phyloP scores from a whole-genome alignment of 2,329 filamentous ascomycete species.

The Diplodia mutila region DNA sequence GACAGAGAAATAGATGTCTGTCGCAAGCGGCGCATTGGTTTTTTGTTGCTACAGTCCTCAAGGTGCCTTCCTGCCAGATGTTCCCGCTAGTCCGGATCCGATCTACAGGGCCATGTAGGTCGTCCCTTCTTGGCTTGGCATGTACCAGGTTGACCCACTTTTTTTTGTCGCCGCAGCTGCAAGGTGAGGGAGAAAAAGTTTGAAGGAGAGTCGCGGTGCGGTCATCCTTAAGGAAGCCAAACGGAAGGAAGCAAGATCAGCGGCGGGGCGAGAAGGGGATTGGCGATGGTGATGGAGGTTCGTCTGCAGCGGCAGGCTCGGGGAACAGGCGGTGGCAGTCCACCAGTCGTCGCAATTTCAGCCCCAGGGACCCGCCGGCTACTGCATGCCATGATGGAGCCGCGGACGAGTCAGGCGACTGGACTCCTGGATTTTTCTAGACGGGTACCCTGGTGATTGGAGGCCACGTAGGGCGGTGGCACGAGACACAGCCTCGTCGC shows the following conservation, averaged over 20 bases:
- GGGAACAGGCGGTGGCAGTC: constrained; percentile 7
- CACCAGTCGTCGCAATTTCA: background rate
- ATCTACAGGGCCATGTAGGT: background rate
- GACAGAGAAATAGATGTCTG: too few relatives aligned
- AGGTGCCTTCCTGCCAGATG: background rate
- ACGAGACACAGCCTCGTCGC: constrained; percentile 15
- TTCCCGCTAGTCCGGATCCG: constrained; percentile 13
- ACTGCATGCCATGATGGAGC: background rate
- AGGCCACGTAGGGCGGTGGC: constrained; percentile 19
- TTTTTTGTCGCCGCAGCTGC: background rate
- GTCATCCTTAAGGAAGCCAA: too few relatives aligned
- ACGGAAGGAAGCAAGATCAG: too few relatives aligned
- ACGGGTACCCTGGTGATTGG: background rate
- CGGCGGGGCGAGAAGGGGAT: too few relatives aligned
- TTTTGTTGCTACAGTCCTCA: too few relatives aligned
- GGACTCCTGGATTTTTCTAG: background rate
- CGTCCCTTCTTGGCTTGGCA: background rate
- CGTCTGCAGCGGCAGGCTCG: too few relatives aligned
- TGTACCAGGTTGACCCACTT: background rate
- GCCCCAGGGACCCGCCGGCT: background rate
- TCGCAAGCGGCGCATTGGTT: too few relatives aligned
- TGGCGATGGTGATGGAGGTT: too few relatives aligned
- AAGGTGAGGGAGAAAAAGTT: background rate
- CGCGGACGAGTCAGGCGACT: background rate
- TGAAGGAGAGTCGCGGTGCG: background rate